Conservation (phyloP, 2,329 filamentous ascomycete genomes). For the Colletotrichum abscissum region DNA sequence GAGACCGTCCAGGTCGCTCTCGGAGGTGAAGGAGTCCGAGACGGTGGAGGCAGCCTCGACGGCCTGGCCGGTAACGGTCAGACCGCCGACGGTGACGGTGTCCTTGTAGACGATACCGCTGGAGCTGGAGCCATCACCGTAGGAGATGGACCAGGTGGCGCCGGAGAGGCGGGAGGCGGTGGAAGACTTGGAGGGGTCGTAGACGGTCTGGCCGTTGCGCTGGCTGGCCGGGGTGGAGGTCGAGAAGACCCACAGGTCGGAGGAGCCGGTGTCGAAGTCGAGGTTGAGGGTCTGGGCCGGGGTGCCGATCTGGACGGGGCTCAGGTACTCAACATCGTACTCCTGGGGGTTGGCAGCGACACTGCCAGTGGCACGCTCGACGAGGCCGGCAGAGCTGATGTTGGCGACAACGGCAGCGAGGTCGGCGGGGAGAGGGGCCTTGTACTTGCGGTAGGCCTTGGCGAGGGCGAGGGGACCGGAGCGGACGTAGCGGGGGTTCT, state of each 20-base stretch:
- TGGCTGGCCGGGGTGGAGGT: slow-evolving; percentile 39
- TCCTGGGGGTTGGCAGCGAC: slow-evolving; percentile 41
- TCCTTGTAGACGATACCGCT: slow-evolving; percentile 47
- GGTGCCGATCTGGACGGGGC: slow-evolving; percentile 54
- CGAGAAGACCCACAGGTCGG: slow-evolving; percentile 53
- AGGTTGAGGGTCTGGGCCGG: slow-evolving; percentile 55
- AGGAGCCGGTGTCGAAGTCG: slow-evolving; percentile 59
- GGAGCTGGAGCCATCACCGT: slow-evolving; percentile 46
- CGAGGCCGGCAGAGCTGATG: slow-evolving; percentile 31
- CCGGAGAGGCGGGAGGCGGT: slow-evolving; percentile 42
- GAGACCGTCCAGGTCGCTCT: slow-evolving; percentile 64
- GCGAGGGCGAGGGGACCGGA: slow-evolving; percentile 49
- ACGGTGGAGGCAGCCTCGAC: slow-evolving; percentile 45
- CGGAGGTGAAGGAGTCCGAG: slow-evolving; percentile 40
- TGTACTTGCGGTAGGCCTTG: slow-evolving; percentile 51
- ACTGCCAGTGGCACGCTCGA: slow-evolving; percentile 45
- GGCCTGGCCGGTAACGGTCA: slow-evolving; percentile 43
- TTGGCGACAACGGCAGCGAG: slow-evolving; percentile 42
- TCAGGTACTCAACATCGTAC: slow-evolving; percentile 51
- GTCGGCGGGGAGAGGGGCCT: slow-evolving; percentile 43
- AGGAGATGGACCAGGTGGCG: slow-evolving; percentile 44
- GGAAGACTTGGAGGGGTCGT: slow-evolving; percentile 43
- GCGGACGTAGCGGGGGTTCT: slow-evolving; percentile 46
- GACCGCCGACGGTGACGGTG: slow-evolving; percentile 43
- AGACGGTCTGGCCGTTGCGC: slow-evolving; percentile 42